These are phyloP conservation scores for Fusarium begoniae DNA, from an alignment of 2,329 filamentous ascomycete species.

Conservation along the genomic window DNA sequence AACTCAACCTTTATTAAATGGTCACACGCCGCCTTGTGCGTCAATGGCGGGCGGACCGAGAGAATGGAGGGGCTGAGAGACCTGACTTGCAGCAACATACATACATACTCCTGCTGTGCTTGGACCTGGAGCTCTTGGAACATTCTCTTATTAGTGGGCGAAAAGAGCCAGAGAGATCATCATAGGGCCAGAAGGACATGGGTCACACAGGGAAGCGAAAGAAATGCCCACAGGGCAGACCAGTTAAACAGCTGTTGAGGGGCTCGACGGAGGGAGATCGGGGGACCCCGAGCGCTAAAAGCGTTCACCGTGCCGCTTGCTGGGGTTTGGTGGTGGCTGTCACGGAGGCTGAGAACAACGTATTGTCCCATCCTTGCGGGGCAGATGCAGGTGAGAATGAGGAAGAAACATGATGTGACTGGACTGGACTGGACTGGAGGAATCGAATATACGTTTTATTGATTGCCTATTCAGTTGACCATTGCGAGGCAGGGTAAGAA, in stretches of 20 bases:
- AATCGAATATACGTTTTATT: neutral
- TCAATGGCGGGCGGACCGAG: slow-evolving; percentile 30
- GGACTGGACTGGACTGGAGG: neutral
- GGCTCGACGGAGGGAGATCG: slow-evolving; percentile 11
- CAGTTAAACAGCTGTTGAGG: slow-evolving; percentile 29
- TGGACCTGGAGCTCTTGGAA: slow-evolving; percentile 19
- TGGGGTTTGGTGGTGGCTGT: slow-evolving; percentile 27
- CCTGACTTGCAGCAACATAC: slow-evolving; percentile 34
- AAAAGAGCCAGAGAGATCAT: neutral
- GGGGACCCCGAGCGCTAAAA: slow-evolving; percentile 38
- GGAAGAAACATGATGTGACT: neutral
- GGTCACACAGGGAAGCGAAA: neutral
- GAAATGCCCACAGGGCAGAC: slow-evolving; percentile 35
- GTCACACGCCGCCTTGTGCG: slow-evolving; percentile 17
- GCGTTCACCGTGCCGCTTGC: slow-evolving; percentile 33
- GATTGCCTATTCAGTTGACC: neutral
- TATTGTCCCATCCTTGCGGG: slow-evolving; percentile 14
- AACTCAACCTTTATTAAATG: slow-evolving; percentile 6
- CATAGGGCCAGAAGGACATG: slow-evolving; percentile 18
- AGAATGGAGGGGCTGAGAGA: slow-evolving; percentile 35
- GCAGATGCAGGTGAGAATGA: slow-evolving; percentile 4
- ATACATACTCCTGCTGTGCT: neutral
- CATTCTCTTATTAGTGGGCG: slow-evolving; percentile 4
- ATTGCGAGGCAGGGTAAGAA: neutral
- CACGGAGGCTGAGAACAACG: slow-evolving; percentile 29